phyloP scores from a whole-genome alignment of 164 flowering plant genomes.

The Liriodendron chinense region DNA sequence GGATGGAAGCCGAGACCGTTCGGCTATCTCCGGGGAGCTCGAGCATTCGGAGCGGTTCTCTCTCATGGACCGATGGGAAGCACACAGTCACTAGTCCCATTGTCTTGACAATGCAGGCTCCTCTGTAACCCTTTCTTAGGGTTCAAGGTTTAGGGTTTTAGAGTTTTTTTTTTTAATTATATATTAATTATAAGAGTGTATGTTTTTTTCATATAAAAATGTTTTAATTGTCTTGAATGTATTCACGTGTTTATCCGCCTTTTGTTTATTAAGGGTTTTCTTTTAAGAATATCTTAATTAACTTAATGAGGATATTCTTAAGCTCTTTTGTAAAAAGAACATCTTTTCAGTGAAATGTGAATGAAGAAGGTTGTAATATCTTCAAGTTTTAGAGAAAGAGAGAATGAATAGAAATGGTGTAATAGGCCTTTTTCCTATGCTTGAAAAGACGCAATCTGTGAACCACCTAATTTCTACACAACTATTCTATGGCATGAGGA shows the following conservation, averaged over 20 bases:
- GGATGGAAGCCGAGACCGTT: slow-evolving; percentile 48
- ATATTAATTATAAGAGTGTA: neutral
- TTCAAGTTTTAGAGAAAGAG: no score
- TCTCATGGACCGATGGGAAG: slow-evolving; percentile 80
- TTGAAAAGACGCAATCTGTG: no score
- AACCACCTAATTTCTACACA: no score
- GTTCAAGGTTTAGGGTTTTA: neutral
- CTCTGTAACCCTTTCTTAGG: slow-evolving; percentile 29
- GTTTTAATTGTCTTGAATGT: neutral
- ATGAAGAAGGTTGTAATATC: neutral
- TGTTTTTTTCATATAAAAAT: neutral
- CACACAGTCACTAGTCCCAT: slow-evolving; percentile 77
- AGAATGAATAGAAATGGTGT: no score
- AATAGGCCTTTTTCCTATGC: no score
- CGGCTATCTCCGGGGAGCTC: slow-evolving; percentile 66
- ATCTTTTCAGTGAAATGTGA: neutral
- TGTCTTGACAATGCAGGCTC: slow-evolving; percentile 79
- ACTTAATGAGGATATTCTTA: neutral
- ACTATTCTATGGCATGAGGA: no score
- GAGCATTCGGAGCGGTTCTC: slow-evolving; percentile 46
- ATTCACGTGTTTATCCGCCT: neutral
- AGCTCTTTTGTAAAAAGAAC: neutral
- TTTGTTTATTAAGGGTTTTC: neutral
- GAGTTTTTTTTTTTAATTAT: neutral
- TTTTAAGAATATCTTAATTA: neutral